phyloP scores from a whole-genome alignment of 2,329 filamentous ascomycete species.

The Aspergillus quadricinctus region DNA sequence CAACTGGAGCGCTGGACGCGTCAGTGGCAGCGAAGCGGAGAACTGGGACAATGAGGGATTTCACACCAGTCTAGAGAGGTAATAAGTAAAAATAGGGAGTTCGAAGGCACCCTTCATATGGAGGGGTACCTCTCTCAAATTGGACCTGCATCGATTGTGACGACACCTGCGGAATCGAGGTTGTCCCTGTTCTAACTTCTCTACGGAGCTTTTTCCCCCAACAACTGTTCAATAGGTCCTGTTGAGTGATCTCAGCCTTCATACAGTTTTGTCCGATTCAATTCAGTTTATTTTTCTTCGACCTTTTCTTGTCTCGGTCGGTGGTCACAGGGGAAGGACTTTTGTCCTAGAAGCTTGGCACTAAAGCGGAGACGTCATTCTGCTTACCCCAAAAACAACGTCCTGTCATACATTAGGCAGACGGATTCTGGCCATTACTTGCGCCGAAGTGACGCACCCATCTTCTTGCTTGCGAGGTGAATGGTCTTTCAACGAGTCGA shows the following conservation, averaged over 20 bases:
- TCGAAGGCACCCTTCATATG: neutral
- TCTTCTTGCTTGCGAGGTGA: neutral
- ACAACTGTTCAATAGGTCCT: neutral
- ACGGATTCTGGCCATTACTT: constrained; percentile 21
- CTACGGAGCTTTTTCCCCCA: neutral
- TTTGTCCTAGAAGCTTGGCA: constrained; percentile 7
- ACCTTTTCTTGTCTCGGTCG: neutral
- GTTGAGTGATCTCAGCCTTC: neutral
- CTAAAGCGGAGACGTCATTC: constrained; percentile 19
- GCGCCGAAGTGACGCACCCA: constrained; percentile 2
- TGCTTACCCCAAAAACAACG: constrained; percentile 3
- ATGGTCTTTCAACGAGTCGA: constrained; percentile 6
- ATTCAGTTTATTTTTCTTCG: neutral
- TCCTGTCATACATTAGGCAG: constrained; percentile 22
- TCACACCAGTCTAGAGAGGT: too few relatives aligned
- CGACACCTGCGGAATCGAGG: neutral
- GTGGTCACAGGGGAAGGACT: neutral
- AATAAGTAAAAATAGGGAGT: neutral
- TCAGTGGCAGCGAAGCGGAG: neutral
- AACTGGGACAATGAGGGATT: neutral
- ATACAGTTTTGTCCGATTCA: neutral
- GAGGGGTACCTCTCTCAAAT: too few relatives aligned
- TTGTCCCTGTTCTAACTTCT: neutral
- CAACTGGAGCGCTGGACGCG: neutral
- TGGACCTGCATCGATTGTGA: neutral